Percentiles rank a stretch among this genome's conserved stretches.
These are phyloP conservation scores for Saccharomycopsis oosterbeekiorum DNA, from an alignment of 805 yeast genomes.

Conservation along the genomic window DNA sequence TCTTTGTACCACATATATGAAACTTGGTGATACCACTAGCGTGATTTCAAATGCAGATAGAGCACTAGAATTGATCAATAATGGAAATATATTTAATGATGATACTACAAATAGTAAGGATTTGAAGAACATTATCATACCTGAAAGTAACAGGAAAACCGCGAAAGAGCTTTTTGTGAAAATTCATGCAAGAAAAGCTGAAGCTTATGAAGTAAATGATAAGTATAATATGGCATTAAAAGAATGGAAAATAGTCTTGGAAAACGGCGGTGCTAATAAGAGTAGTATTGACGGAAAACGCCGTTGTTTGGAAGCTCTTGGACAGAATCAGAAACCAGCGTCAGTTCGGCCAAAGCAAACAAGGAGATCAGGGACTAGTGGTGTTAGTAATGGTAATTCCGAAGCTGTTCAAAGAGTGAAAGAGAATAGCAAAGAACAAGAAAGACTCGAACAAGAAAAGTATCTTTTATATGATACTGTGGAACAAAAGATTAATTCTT, in stretches of 20 bases:
- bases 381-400: not conserved
- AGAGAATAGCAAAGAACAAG: slow-evolving; percentile 36
- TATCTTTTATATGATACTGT: slow-evolving; percentile 56
- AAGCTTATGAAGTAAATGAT: slow-evolving; percentile 74
- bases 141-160: slow-evolving; percentile 39
- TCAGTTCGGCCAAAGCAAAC: slow-evolving; percentile 3
- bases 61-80: slow-evolving; percentile 25
- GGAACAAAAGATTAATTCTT: slow-evolving; percentile 39
- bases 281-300: slow-evolving; percentile 70
- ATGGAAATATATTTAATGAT: not conserved
- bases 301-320: slow-evolving; percentile 57
- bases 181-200: slow-evolving; percentile 63
- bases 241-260: slow-evolving; percentile 52
- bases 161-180: slow-evolving; percentile 68
- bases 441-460: slow-evolving; percentile 44
- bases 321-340: slow-evolving; percentile 34
- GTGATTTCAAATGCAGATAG: slow-evolving; percentile 26
- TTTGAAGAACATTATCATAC: slow-evolving; percentile 29
- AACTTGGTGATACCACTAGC: slow-evolving; percentile 54
- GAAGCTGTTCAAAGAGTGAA: slow-evolving; percentile 47
- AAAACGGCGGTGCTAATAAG: slow-evolving; percentile 56
- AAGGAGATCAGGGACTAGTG: slow-evolving; percentile 15
- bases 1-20: slow-evolving; percentile 54
- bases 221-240: slow-evolving; percentile 52
- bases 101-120: slow-evolving; percentile 7